phyloP scores from a whole-genome alignment of 305 asterid species.

The Ilex paraguariensis region DNA sequence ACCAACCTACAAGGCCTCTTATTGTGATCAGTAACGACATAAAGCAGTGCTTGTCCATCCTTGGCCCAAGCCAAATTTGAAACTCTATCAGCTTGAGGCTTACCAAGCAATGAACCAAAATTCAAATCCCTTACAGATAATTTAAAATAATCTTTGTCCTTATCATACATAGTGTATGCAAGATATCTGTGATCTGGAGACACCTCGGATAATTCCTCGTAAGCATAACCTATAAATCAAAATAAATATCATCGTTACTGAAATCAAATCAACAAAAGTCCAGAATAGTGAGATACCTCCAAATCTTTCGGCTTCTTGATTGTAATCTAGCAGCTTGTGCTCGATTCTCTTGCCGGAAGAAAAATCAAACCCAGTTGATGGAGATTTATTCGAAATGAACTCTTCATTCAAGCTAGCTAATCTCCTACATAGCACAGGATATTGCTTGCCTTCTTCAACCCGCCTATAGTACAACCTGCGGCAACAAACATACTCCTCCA shows the following conservation, averaged over 20 bases:
- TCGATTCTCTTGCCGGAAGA: constrained; percentile 85
- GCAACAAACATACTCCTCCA: constrained; percentile 18
- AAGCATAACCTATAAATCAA: constrained; percentile 62
- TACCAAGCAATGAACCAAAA: constrained; percentile 66
- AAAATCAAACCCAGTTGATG: constrained; percentile 93
- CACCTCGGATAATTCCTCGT: constrained; percentile 83
- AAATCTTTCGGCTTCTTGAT: constrained; percentile 89
- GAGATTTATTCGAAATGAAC: constrained; percentile 77
- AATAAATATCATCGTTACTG: constrained; percentile 1
- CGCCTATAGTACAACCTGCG: constrained; percentile 90
- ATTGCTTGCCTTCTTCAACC: constrained; percentile 92
- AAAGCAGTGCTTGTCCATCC: constrained; percentile 72
- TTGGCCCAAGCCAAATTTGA: constrained; percentile 90
- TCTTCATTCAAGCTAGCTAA: constrained; percentile 72
- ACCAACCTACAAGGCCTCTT: constrained; percentile 86
- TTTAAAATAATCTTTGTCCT: constrained; percentile 72
- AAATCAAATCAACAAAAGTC: constrained; percentile 3
- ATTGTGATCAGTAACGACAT: constrained; percentile 78
- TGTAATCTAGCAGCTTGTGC: constrained; percentile 88
- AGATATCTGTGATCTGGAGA: constrained; percentile 97
- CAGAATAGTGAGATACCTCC: constrained; percentile 40
- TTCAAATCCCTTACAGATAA: constrained; percentile 86
- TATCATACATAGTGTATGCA: constrained; percentile 94
- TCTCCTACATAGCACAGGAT: constrained; percentile 82
- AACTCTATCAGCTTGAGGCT: constrained; percentile 80